phyloP scores from a whole-genome alignment of 305 asterid genomes.

The Galium porrigens region DNA sequence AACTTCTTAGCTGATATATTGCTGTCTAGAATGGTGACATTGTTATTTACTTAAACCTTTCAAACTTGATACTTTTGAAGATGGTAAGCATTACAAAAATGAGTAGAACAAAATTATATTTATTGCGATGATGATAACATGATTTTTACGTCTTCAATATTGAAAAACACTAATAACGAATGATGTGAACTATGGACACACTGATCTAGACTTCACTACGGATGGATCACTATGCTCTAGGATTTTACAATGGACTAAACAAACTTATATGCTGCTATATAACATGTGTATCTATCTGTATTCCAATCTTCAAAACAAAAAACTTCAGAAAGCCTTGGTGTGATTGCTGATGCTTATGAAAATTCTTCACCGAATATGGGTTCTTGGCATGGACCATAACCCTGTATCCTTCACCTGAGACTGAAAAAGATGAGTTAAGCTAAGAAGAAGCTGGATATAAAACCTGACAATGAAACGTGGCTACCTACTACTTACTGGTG shows the following conservation, averaged over 20 bases:
- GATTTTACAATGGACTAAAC: background rate
- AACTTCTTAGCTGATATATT: too few species aligned
- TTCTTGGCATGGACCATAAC: constrained; percentile 84
- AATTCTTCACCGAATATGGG: constrained; percentile 53
- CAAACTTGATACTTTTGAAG: too few species aligned
- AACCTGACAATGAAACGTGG: background rate
- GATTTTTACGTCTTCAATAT: background rate
- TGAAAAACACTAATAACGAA: background rate
- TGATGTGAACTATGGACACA: background rate
- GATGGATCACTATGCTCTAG: background rate
- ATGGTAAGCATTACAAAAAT: too few species aligned
- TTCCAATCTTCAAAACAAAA: background rate
- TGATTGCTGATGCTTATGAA: background rate
- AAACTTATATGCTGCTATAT: background rate
- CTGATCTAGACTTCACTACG: too few species aligned
- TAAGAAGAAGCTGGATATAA: background rate
- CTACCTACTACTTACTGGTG: constrained; percentile 46
- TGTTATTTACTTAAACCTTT: too few species aligned
- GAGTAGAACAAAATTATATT: background rate
- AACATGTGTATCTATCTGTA: background rate
- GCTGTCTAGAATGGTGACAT: too few species aligned
- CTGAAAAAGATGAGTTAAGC: constrained; percentile 20
- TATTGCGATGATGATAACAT: background rate
- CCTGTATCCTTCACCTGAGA: constrained; percentile 74
- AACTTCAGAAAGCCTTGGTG: background rate